Evolutionary conservation across 768 basidiomycete genomes (phyloP).

Genomic region (Hemileccinum impolitum): DNA sequence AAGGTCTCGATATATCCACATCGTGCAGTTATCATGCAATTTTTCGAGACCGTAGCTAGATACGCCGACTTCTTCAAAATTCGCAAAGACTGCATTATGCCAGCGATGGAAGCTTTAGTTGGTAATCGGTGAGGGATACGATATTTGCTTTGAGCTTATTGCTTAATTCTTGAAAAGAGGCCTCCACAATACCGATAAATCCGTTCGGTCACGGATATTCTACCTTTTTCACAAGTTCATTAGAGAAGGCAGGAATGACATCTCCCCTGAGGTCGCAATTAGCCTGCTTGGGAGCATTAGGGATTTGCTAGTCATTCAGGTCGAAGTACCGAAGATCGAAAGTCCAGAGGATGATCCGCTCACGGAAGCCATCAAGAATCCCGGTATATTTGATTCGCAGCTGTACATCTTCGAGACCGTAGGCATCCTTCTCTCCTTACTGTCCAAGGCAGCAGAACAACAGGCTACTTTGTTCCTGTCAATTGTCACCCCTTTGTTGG

Average conservation of each 20-base stretch:
- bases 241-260: conserved; percentile 74
- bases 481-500: conserved; percentile 77
- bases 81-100: conserved; percentile 82
- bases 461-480: conserved; percentile 70
- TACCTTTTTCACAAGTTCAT: conserved; percentile 95
- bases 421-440: conserved; percentile 79
- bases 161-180: conserved; percentile 51
- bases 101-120: conserved; percentile 85
- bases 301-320: conserved; percentile 74
- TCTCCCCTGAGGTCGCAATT: conserved; percentile 67
- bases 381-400: conserved; percentile 80
- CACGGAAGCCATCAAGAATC: conserved; percentile 72
- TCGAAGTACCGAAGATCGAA: conserved; percentile 75
- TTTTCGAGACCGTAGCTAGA: conserved; percentile 88
- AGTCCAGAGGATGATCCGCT: conserved; percentile 70
- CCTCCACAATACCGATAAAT: conserved; percentile 70
- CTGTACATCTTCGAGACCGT: conserved; percentile 92
- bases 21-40: conserved; percentile 80
- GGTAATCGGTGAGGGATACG: conserved; percentile 60
- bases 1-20: conserved; percentile 82
- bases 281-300: conserved; percentile 69
- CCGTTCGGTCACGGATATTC: conserved; percentile 73
- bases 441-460: conserved; percentile 62
- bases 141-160: not conserved
- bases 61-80: conserved; percentile 98